Conservation (phyloP, 2,329 filamentous ascomycete genomes). For the Trichoderma semiorbis region DNA sequence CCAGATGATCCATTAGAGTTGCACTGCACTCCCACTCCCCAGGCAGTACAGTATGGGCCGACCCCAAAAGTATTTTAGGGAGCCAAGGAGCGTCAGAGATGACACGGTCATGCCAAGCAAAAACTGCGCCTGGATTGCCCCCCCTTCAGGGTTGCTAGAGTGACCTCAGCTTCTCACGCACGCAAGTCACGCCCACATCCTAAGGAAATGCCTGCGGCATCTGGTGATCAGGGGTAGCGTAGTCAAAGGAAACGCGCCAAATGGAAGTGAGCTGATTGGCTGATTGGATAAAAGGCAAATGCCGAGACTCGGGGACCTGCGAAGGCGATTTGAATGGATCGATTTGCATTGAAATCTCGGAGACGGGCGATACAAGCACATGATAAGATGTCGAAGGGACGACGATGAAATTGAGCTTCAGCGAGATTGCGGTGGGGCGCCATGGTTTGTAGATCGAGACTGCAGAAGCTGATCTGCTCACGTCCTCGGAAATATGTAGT, state of each 20-base stretch:
- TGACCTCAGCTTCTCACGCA: constrained; percentile 6
- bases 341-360: background rate
- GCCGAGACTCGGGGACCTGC: background rate
- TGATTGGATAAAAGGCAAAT: background rate
- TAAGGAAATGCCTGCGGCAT: background rate
- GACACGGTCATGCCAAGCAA: constrained; percentile 4
- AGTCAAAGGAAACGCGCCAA: background rate
- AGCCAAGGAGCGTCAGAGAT: background rate
- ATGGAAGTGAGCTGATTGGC: background rate
- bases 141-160: constrained; percentile 3
- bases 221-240: constrained; percentile 4
- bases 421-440: constrained; percentile 15
- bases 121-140: background rate
- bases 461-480: constrained; percentile 9
- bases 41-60: background rate
- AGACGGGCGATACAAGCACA: background rate
- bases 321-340: background rate
- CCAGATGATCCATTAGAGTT: background rate
- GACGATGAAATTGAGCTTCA: background rate
- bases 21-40: background rate
- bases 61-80: background rate
- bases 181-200: constrained; percentile 1
- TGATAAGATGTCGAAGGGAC: background rate
- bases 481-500: constrained; percentile 7
- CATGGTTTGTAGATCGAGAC: background rate